Evolutionary conservation across 1,284 basidiomycete species (phyloP).

Genomic region (Sporisorium sorghi): DNA sequence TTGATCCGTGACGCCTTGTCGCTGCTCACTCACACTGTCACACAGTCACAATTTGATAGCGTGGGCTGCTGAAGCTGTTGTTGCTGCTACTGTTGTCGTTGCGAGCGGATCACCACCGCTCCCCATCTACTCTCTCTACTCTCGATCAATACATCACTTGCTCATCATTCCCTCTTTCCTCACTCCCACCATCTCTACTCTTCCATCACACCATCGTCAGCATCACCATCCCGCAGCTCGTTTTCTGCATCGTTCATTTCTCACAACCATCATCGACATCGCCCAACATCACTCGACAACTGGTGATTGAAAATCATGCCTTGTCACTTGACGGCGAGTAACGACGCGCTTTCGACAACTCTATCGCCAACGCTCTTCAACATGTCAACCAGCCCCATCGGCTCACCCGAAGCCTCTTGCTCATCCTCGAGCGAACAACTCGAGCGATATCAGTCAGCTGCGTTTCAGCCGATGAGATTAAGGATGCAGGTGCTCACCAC

Average conservation of each 20-base stretch:
- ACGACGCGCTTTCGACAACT: too few relatives aligned
- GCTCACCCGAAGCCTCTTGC: not conserved
- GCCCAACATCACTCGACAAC: not conserved
- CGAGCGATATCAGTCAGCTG: conserved; percentile 25
- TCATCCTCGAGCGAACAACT: not conserved
- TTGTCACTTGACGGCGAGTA: not conserved
- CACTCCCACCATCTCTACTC: too few relatives aligned
- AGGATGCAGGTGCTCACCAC: conserved; percentile 21
- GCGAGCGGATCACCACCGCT: not conserved
- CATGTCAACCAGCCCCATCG: not conserved
- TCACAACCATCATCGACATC: not conserved
- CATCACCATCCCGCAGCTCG: too few relatives aligned
- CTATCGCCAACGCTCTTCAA: too few relatives aligned
- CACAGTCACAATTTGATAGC: too few relatives aligned
- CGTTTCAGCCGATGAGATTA: conserved; percentile 11
- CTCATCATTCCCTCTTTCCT: not conserved
- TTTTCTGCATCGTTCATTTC: too few relatives aligned
- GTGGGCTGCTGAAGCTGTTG: too few relatives aligned
- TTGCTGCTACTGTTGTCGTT: not conserved
- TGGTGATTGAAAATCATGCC: not conserved
- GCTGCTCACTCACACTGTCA: not conserved
- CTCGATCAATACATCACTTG: not conserved
- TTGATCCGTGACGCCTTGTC: not conserved
- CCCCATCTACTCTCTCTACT: not conserved
- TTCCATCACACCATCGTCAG: too few relatives aligned